Evolutionary conservation across 179 eudicot genomes (phyloP).

Genomic region (Gypsophila paniculata): DNA sequence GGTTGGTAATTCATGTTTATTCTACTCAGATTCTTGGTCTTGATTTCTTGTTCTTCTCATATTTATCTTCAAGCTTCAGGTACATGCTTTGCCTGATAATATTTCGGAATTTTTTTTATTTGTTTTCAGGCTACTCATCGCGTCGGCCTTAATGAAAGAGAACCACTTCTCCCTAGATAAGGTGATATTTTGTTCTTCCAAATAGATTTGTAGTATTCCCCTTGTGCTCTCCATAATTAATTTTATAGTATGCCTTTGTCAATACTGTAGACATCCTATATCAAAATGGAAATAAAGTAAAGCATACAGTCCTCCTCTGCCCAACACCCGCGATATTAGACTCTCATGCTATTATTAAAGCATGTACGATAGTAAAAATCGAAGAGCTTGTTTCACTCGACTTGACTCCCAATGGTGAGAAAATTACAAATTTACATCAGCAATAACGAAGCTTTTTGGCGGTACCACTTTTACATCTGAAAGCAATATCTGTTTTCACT

Average conservation of each 20-base stretch:
- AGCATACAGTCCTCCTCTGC: background rate
- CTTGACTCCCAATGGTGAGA: too few relatives aligned
- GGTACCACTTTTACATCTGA: too few relatives aligned
- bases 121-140: constrained; percentile 61
- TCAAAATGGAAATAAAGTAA: background rate
- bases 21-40: background rate
- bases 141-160: constrained; percentile 58
- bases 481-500: too few relatives aligned
- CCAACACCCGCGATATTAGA: too few relatives aligned
- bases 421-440: too few relatives aligned
- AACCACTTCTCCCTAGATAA: constrained; percentile 77
- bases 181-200: constrained; percentile 19
- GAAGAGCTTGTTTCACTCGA: too few relatives aligned
- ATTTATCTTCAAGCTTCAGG: background rate
- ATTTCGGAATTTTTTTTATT: background rate
- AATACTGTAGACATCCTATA: background rate
- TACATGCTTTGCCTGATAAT: background rate
- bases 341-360: too few relatives aligned
- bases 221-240: background rate
- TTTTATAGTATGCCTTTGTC: background rate
- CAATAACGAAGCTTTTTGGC: too few relatives aligned
- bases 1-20: constrained; percentile 34
- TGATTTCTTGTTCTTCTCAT: background rate
- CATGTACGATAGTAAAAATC: too few relatives aligned
- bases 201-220: background rate